A percentile compares a stretch with the other conserved stretches of the same genome.
Conservation (phyloP, 495 filamentous ascomycete genomes). For the Xylaria grammica region DNA sequence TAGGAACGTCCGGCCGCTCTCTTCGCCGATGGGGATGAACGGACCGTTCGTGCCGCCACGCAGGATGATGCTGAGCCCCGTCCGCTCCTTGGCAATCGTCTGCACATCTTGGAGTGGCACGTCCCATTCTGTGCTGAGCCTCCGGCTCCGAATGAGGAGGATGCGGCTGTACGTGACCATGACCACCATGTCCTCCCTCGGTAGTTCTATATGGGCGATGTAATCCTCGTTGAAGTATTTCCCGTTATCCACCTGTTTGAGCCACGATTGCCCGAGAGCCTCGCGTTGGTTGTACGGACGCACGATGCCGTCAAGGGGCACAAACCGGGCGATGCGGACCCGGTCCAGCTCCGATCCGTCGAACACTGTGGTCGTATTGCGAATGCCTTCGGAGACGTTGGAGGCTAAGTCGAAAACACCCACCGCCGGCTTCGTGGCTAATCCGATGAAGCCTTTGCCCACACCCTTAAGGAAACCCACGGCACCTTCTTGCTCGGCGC, state of each 20-base stretch:
- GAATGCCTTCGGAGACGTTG: conserved; percentile 94
- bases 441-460: conserved; percentile 88
- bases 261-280: conserved; percentile 96
- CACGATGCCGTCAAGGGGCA: conserved; percentile 89
- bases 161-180: conserved; percentile 94
- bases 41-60: conserved; percentile 92
- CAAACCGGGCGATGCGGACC: conserved; percentile 88
- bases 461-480: conserved; percentile 96
- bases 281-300: conserved; percentile 95
- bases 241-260: conserved; percentile 95
- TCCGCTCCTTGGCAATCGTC: conserved; percentile 95
- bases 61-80: conserved; percentile 85
- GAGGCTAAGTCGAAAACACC: conserved; percentile 96
- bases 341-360: conserved; percentile 93
- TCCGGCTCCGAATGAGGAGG: conserved; percentile 85
- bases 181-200: conserved; percentile 87
- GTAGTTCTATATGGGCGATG: conserved; percentile 93
- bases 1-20: conserved; percentile 85
- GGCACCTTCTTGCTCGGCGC: conserved; percentile 92
- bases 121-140: conserved; percentile 90
- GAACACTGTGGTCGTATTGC: conserved; percentile 98
- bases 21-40: conserved; percentile 91
- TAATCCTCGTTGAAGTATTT: conserved; percentile 98
- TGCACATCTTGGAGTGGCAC: conserved; percentile 94
- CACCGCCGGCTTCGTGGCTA: conserved; percentile 95